Evolutionary conservation across 2,329 filamentous ascomycete species (phyloP), one percentile per base, ranked within the genome.

Genomic region (Cercospora beticola): DNA sequence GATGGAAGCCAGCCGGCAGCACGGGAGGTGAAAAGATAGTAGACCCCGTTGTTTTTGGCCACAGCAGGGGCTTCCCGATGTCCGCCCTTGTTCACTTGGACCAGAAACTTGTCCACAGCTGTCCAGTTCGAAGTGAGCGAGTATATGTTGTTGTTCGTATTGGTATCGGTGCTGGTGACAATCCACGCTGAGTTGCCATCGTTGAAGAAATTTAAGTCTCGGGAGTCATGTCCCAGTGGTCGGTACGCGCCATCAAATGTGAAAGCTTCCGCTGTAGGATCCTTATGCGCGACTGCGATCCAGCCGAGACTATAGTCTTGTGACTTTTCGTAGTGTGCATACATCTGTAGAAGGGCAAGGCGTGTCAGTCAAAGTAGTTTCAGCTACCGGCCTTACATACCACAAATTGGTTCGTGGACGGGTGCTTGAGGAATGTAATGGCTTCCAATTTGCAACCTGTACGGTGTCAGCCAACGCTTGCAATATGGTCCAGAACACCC

Each of bases 1-100:
- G 71, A 73, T 3, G 72, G 72, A 18, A 72, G 70, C 72, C 71
- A 74, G 9, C 72, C 72, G 1, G 72, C 58, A 7, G 72, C 72
- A 8, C 69, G 54, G 1, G 67, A 71, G 3, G 71, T 73, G 64
- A 72, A 74, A 18, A 74, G 67, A 40, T 74, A 74, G 46, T 68
- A 74, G 30, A 52, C 63, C 2, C 64, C 66, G 21, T 67, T 67
- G 12, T 52, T 58, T n/a, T 69, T 68, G 16, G 71, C 66, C 21
- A 74, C 68, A 4, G 71, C 65, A 23, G 71, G 72, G 8, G 72
- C 72, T 64, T 74, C 71, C 16, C 71, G 62, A 49, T 64, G 60
- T 9, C 65, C 60, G 18, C 65, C 65, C 5, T 66, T 49, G 40
- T 71, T 70, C 0, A 74, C 71, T 56, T 70, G 69, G 2, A 65